Base-by-base conservation (phyloP, 108 stramenopile species). In the Nitzschia sp. region DNA sequence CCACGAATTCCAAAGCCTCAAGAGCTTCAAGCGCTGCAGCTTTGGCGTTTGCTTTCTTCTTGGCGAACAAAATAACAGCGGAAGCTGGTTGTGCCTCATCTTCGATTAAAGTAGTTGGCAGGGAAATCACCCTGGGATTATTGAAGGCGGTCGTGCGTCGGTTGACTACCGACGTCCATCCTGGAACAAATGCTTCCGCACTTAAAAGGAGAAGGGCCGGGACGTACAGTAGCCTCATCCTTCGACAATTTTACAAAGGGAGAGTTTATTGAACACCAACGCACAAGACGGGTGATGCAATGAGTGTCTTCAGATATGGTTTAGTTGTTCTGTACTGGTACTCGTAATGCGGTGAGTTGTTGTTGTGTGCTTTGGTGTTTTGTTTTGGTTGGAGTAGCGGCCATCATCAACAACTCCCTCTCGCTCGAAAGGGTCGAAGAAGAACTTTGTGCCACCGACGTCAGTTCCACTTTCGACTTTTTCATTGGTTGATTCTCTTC, bases 11-110 rank as follows among this genome's bases (percentile, higher is more conserved):
- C 11, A 80, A 58, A 1, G 79, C 83, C 15, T 91, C 90, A 16
- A 91, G 69, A 28, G 80, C 82, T 25, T 76, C 87, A 17, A 82
- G 63, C 17, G 83, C 85, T 25, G 79, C 85, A 19, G 78, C 75
- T 41, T 80, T 85, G 73, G 75, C 71, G 19, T 53, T 64, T 44
- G 55, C 75, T 32, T 66, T 70, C 69, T 85, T 86, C 68, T 84
- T 84, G 67, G 90, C 87, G 62, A 77, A 63, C 1, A 89, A 74
- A 13, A 69, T 21, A 4, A 50, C 16, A 4, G 19, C 21, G 4
- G 48, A 50, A n/a, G n/a, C n/a, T n/a, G n/a, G n/a, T n/a, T n/a
- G n/a, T n/a, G 5, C 13, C 16, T 5, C 21, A 21, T 21, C 56
- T 30, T 58, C 32, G 28, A 30, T 30, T 8, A 29, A 11, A 5